These are phyloP conservation scores for Polytrichum formosum DNA, from an alignment of 225 moss, liverwort and hornwort species.

Conservation along the genomic window DNA sequence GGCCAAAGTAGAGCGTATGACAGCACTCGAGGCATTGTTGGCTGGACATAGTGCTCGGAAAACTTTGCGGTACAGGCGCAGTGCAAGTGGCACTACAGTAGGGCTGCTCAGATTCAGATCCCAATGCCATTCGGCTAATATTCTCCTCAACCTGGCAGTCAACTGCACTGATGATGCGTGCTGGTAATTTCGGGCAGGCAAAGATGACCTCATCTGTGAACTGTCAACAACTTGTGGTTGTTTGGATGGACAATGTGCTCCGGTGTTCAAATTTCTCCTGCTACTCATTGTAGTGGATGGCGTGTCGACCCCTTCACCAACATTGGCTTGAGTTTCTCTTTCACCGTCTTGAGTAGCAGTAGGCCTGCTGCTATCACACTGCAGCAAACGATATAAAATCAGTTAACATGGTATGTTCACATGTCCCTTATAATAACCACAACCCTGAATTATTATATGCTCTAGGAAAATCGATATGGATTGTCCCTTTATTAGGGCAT, in stretches of 20 bases:
- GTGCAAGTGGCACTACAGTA: slow-evolving; percentile 33
- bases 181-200: not conserved
- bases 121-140: slow-evolving; percentile 50
- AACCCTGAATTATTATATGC: too few species aligned
- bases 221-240: not conserved
- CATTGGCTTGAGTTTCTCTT: too few species aligned
- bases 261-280: not conserved
- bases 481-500: too few species aligned
- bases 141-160: slow-evolving; percentile 17
- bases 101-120: slow-evolving; percentile 44
- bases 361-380: too few species aligned
- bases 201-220: not conserved
- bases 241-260: not conserved
- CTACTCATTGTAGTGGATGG: too few species aligned
- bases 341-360: too few species aligned
- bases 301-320: too few species aligned
- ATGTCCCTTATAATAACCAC: too few species aligned
- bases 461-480: too few species aligned
- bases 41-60: slow-evolving; percentile 13
- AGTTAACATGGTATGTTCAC: too few species aligned
- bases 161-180: slow-evolving; percentile 8
- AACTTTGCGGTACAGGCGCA: slow-evolving; percentile 29
- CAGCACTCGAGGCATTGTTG: slow-evolving; percentile 16
- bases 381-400: too few species aligned
- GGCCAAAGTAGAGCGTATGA: slow-evolving; percentile 29